Evolutionary conservation across 192 early-diverging fungal species (phyloP).

Genomic region (Umbelopsis sp.): DNA sequence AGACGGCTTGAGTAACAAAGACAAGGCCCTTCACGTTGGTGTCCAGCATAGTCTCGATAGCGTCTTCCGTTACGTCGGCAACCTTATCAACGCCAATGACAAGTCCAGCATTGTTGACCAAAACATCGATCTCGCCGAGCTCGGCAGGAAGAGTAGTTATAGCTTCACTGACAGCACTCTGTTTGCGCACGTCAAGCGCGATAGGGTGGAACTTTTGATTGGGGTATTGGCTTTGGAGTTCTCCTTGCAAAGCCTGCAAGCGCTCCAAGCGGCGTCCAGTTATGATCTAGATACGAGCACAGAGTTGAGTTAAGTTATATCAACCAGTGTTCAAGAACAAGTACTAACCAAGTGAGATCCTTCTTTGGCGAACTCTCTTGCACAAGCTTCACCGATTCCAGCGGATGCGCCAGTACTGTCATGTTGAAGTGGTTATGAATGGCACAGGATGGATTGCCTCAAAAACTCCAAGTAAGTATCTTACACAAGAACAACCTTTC

Average conservation of each 20-base stretch:
- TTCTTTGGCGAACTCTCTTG: constrained; percentile 64
- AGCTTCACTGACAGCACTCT: constrained; percentile 51
- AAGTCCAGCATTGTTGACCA: constrained; percentile 86
- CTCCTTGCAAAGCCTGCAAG: constrained; percentile 56
- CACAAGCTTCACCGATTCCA: constrained; percentile 73
- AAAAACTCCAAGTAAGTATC: background rate
- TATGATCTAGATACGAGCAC: constrained; percentile 40
- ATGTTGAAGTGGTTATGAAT: background rate
- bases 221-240: constrained; percentile 52
- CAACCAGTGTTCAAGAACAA: background rate
- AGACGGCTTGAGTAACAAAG: constrained; percentile 75
- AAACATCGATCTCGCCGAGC: constrained; percentile 69
- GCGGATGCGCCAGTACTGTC: constrained; percentile 67
- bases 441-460: background rate
- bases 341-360: constrained; percentile 58
- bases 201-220: constrained; percentile 59
- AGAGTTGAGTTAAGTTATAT: too few species aligned
- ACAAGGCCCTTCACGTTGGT: constrained; percentile 91
- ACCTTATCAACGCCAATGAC: constrained; percentile 76
- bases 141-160: constrained; percentile 56
- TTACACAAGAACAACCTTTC: constrained; percentile 27
- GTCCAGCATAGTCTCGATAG: constrained; percentile 80
- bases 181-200: constrained; percentile 73
- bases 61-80: constrained; percentile 58
- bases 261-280: constrained; percentile 69